Evolutionary conservation across 2,329 filamentous ascomycete species (phyloP), one percentile per base, ranked within the genome.

Genomic region (Epichloe hybrida): DNA sequence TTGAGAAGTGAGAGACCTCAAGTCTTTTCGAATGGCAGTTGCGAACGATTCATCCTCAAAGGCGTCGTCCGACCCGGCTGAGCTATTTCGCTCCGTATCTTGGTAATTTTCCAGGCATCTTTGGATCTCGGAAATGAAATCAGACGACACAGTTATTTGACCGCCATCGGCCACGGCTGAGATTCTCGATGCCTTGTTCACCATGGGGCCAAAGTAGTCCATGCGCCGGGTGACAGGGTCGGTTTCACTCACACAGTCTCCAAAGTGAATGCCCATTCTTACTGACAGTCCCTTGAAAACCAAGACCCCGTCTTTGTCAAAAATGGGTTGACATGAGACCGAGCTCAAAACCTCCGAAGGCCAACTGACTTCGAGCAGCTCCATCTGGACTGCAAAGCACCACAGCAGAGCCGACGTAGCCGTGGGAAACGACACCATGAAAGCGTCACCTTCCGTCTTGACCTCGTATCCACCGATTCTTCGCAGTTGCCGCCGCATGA

Each of bases 201-300:
- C 93, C 89, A 98, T 98, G 13, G 93, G 93, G 0, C 93, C 93
- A 64, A 97, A 98, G 70, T 98, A 98, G 62, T 98, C 93, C 93
- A 98, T 98, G 55, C 93, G 88, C 52, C 90, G 85, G 1, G 93
- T 98, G 47, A 98, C 90, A 0, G 93, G 93, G 66, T 98, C 93
- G 46, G 85, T 86, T 67, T 98, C 93, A 64, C 89, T 95, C 59
- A 98, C 89, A 5, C 91, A 93, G 53, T 86, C 83, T 57, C 93
- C 93, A 79, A 86, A 98, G 66, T 98, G 93, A 54, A 95, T 88
- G 60, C 93, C 93, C 93, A 98, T 98, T 53, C 93, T 81, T 40
- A 98, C 93, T 12, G 90, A 96, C 49, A 98, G 71, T 54, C 93
- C 93, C 55, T 87, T 86, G 74, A 96, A 97, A 57, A 98, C 95